Conservation (phyloP, 352 stramenopile species). For the Globisporangium perplexum region DNA sequence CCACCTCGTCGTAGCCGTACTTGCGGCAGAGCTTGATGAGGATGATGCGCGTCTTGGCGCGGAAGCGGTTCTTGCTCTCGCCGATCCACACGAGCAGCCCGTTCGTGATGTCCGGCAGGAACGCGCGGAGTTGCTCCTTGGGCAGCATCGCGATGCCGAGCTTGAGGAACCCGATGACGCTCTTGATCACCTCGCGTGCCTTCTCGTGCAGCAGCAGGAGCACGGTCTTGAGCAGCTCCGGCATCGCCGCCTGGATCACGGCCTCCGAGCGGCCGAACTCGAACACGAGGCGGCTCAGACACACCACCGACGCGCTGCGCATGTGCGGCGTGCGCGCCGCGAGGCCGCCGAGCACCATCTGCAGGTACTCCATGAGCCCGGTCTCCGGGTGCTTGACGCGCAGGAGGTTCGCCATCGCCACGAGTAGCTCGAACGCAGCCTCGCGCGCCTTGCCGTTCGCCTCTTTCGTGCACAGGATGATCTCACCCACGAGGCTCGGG, state of each 20-base stretch:
- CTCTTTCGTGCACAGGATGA: slow-evolving; percentile 96
- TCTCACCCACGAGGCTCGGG: slow-evolving; percentile 91
- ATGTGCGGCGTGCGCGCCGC: slow-evolving; percentile 93
- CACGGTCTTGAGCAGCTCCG: slow-evolving; percentile 89
- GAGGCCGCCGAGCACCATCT: slow-evolving; percentile 91
- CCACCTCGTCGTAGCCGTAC: slow-evolving; percentile 91
- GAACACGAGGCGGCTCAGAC: slow-evolving; percentile 92
- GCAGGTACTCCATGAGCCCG: slow-evolving; percentile 87
- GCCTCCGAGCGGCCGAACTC: slow-evolving; percentile 86
- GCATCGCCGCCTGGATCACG: slow-evolving; percentile 72
- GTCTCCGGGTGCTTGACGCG: slow-evolving; percentile 50
- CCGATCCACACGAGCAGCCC: slow-evolving; percentile 91
- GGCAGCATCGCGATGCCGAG: slow-evolving; percentile 90
- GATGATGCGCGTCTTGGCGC: slow-evolving; percentile 94
- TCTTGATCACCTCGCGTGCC: slow-evolving; percentile 95
- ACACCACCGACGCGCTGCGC: slow-evolving; percentile 93
- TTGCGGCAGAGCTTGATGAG: slow-evolving; percentile 94
- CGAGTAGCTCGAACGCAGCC: slow-evolving; percentile 78
- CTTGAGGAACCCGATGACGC: slow-evolving; percentile 95
- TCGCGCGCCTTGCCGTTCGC: slow-evolving; percentile 93
- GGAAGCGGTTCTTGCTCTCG: slow-evolving; percentile 94
- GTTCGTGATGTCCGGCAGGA: slow-evolving; percentile 91
- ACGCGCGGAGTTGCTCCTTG: slow-evolving; percentile 84
- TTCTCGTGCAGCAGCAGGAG: slow-evolving; percentile 92
- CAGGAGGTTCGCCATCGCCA: slow-evolving; percentile 80